Conservation (phyloP, 768 basidiomycete genomes). For the Agaricus blazei region DNA sequence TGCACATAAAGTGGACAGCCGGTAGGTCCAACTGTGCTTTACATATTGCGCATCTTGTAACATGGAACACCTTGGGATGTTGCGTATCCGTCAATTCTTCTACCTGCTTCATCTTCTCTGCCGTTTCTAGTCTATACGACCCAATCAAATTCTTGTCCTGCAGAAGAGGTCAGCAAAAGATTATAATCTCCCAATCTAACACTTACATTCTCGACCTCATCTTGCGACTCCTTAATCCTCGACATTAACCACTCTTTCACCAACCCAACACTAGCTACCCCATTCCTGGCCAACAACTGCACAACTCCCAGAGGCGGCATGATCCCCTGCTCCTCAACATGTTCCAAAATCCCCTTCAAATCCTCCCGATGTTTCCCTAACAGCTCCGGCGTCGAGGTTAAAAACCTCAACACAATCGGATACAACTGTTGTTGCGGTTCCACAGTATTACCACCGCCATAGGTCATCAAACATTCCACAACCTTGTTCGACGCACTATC, state of each 20-base stretch:
- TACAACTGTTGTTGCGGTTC: slow-evolving; percentile 65
- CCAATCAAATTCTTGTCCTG: slow-evolving; percentile 83
- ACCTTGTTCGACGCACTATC: slow-evolving; percentile 49
- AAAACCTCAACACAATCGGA: slow-evolving; percentile 81
- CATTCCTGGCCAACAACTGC: slow-evolving; percentile 83
- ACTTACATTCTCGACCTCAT: slow-evolving; percentile 78
- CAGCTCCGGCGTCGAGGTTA: slow-evolving; percentile 77
- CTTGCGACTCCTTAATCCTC: slow-evolving; percentile 67
- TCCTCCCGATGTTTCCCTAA: slow-evolving; percentile 69
- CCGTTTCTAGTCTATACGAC: slow-evolving; percentile 88
- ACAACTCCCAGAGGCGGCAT: slow-evolving; percentile 89
- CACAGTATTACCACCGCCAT: slow-evolving; percentile 43
- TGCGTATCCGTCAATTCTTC: slow-evolving; percentile 73
- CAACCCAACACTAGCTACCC: slow-evolving; percentile 85
- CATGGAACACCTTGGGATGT: slow-evolving; percentile 86
- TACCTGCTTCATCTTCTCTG: slow-evolving; percentile 74
- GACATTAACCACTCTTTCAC: slow-evolving; percentile 88
- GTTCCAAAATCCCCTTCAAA: slow-evolving; percentile 63
- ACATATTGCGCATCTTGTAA: slow-evolving; percentile 89
- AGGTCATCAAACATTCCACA: slow-evolving; percentile 64
- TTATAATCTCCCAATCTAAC: background rate
- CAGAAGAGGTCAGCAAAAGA: slow-evolving; percentile 6
- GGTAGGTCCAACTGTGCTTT: slow-evolving; percentile 89
- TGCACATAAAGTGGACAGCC: slow-evolving; percentile 96
- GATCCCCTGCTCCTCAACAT: slow-evolving; percentile 76